Conservation (phyloP, 495 filamentous ascomycete species). For the Tuber aestivum region DNA sequence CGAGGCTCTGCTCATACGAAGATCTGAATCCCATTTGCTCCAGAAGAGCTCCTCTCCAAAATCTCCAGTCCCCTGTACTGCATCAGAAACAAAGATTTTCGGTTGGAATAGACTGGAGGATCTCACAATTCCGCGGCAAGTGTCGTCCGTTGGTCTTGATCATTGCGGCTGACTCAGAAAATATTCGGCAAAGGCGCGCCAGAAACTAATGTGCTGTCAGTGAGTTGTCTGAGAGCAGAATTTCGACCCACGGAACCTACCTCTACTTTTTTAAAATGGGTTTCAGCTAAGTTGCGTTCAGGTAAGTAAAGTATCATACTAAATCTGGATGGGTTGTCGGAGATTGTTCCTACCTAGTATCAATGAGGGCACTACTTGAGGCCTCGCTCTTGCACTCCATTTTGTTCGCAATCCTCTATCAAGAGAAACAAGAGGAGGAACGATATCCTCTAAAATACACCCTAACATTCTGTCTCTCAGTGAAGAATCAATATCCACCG, state of each 20-base stretch:
- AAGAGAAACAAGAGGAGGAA: constrained; percentile 7
- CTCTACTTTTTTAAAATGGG: not conserved
- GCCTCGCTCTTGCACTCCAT: not conserved
- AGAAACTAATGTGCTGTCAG: not conserved
- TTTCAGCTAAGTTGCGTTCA: not conserved
- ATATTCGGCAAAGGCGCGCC: not conserved
- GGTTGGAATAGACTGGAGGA: not conserved
- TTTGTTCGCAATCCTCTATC: not conserved
- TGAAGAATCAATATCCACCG: not conserved
- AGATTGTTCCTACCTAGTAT: not conserved
- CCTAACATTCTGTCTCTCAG: not conserved
- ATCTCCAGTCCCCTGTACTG: constrained; percentile 5
- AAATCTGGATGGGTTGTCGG: not conserved
- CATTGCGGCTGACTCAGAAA: not conserved
- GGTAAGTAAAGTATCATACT: not conserved
- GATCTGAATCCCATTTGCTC: constrained; percentile 25
- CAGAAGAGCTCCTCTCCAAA: constrained; percentile 19
- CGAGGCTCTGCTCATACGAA: constrained; percentile 15
- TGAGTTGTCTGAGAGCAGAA: not conserved
- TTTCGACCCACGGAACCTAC: not conserved
- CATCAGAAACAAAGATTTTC: not conserved
- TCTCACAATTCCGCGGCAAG: not conserved
- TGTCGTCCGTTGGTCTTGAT: not conserved
- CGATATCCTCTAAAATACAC: not conserved
- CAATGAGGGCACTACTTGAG: not conserved